Percentiles rank a stretch among this genome's conserved stretches.
phyloP scores from a whole-genome alignment of 2,329 filamentous ascomycete genomes.

The Setomelanomma holmii region DNA sequence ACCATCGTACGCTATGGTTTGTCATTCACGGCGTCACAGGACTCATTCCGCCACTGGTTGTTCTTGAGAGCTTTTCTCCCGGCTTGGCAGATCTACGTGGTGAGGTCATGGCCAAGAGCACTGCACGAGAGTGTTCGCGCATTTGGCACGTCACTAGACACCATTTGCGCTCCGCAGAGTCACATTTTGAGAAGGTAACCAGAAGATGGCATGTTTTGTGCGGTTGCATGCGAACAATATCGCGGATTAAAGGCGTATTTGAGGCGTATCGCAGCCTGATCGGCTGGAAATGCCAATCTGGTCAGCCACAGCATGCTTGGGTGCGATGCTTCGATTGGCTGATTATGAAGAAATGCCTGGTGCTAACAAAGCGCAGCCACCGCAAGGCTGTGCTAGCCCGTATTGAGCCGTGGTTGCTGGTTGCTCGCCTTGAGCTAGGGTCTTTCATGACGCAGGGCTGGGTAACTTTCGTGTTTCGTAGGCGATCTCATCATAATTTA shows the following conservation, averaged over 20 bases:
- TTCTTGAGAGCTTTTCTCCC: constrained; percentile 4
- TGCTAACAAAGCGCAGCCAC: neutral
- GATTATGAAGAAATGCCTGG: neutral
- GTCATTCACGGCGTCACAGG: neutral
- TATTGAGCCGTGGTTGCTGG: too few species aligned
- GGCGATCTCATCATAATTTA: neutral
- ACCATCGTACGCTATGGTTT: constrained; percentile 3
- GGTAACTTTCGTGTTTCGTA: constrained; percentile 5
- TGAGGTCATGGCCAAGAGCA: constrained; percentile 11
- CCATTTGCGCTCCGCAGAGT: neutral
- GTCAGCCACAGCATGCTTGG: constrained; percentile 1
- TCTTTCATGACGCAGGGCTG: constrained; percentile 21
- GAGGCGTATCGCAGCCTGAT: constrained; percentile 1
- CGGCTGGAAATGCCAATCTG: neutral
- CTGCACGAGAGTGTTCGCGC: neutral
- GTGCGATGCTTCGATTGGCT: neutral
- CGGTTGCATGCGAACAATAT: neutral
- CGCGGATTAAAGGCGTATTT: constrained; percentile 10
- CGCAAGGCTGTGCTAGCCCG: constrained; percentile 2
- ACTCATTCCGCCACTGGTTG: constrained; percentile 14
- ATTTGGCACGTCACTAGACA: constrained; percentile 13
- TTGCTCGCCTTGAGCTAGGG: neutral
- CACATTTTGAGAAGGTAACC: neutral
- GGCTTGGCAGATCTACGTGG: constrained; percentile 11
- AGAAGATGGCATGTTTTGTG: neutral